A percentile compares a stretch with the other conserved stretches of the same genome.
Conservation (phyloP, 148 eudicot species). For the Rhododendron ovatum region DNA sequence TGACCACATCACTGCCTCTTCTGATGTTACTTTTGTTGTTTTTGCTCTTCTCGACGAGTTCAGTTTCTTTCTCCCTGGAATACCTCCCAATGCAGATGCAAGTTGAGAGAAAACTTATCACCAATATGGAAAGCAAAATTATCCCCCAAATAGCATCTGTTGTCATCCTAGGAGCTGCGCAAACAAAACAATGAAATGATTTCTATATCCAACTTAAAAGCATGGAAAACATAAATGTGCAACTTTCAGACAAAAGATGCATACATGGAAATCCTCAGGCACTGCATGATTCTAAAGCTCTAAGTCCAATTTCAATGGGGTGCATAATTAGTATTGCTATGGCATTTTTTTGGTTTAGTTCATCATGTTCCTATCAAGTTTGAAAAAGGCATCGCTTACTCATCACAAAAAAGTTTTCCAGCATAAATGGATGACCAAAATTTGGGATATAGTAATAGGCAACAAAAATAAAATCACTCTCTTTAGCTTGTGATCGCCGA, state of each 20-base stretch:
- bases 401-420: too few relatives aligned
- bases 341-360: conserved; percentile 1
- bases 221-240: too few relatives aligned
- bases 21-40: too few relatives aligned
- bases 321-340: background rate
- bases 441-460: background rate
- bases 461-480: background rate
- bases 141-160: background rate
- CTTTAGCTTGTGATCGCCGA: background rate
- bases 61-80: background rate
- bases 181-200: background rate
- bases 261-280: too few relatives aligned
- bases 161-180: background rate
- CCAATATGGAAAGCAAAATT: background rate
- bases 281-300: background rate
- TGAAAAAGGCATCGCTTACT: background rate
- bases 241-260: too few relatives aligned
- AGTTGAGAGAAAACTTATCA: background rate
- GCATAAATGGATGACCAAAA: background rate
- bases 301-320: background rate
- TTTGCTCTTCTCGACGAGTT: too few relatives aligned
- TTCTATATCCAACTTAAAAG: too few relatives aligned
- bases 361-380: conserved; percentile 19
- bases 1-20: too few relatives aligned
- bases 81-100: background rate